These are phyloP conservation scores for Fusarium siculi DNA, from an alignment of 2,329 filamentous ascomycete species.

Conservation along the genomic window DNA sequence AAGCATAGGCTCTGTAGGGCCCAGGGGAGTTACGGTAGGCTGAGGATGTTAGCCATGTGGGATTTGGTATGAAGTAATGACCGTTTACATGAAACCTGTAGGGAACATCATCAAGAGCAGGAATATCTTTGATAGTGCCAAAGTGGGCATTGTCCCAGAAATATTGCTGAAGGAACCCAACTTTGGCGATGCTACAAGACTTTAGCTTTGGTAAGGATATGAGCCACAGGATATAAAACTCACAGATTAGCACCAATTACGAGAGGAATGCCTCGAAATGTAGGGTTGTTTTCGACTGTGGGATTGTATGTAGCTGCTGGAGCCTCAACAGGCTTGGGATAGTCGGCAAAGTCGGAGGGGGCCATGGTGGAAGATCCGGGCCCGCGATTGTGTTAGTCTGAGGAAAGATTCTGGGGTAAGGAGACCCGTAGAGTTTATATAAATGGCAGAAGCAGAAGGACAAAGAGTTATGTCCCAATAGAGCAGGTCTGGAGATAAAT, in stretches of 20 bases:
- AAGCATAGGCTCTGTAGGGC: slow-evolving; percentile 51
- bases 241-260: slow-evolving; percentile 71
- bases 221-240: slow-evolving; percentile 32
- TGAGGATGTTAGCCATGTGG: slow-evolving; percentile 41
- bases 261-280: slow-evolving; percentile 73
- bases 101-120: slow-evolving; percentile 56
- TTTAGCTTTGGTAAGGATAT: slow-evolving; percentile 9
- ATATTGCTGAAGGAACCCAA: slow-evolving; percentile 69
- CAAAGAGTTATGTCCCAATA: background rate
- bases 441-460: background rate
- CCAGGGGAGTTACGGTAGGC: slow-evolving; percentile 67
- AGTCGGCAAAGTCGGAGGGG: slow-evolving; percentile 53
- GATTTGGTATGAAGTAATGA: too few species aligned
- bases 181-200: slow-evolving; percentile 64
- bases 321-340: slow-evolving; percentile 52
- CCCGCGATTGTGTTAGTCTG: background rate
- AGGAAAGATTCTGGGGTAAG: background rate
- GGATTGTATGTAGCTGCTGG: slow-evolving; percentile 51
- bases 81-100: slow-evolving; percentile 60
- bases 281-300: slow-evolving; percentile 70
- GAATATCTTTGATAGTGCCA: slow-evolving; percentile 57
- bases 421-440: background rate
- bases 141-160: slow-evolving; percentile 78
- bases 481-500: background rate
- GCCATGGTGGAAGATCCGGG: slow-evolving; percentile 37